These are phyloP conservation scores for Sporothrix inflata DNA, from an alignment of 2,329 filamentous ascomycete genomes.

Conservation along the genomic window DNA sequence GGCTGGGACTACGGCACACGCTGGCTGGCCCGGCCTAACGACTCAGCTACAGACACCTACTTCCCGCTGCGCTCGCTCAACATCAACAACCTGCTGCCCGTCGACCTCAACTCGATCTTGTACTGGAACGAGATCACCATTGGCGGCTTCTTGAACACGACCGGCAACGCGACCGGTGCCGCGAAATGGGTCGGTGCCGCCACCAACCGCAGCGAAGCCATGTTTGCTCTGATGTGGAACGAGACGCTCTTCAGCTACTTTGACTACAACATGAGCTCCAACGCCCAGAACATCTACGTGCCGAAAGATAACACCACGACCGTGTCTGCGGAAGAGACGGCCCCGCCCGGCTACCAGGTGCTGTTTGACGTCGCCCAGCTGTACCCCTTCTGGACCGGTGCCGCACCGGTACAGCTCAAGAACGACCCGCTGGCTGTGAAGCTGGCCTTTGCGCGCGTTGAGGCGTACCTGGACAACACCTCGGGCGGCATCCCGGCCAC, in stretches of 20 bases:
- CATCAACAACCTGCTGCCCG: slow-evolving; percentile 59
- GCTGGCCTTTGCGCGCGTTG: slow-evolving; percentile 57
- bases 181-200: slow-evolving; percentile 55
- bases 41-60: slow-evolving; percentile 62
- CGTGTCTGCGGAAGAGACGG: slow-evolving; percentile 47
- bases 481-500: slow-evolving; percentile 64
- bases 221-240: slow-evolving; percentile 68
- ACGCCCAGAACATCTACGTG: slow-evolving; percentile 58
- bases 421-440: slow-evolving; percentile 62
- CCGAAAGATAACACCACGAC: slow-evolving; percentile 52
- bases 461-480: slow-evolving; percentile 54
- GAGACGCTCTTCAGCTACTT: slow-evolving; percentile 65
- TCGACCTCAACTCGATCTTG: slow-evolving; percentile 70
- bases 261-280: slow-evolving; percentile 68
- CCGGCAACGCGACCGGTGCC: slow-evolving; percentile 56
- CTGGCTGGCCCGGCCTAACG: slow-evolving; percentile 60
- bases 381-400: slow-evolving; percentile 71
- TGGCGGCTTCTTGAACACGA: slow-evolving; percentile 54
- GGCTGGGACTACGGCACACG: slow-evolving; percentile 67
- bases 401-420: slow-evolving; percentile 60
- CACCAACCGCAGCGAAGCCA: slow-evolving; percentile 59
- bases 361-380: slow-evolving; percentile 63
- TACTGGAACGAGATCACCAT: slow-evolving; percentile 68
- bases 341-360: slow-evolving; percentile 60
- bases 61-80: slow-evolving; percentile 69